Percentiles rank a stretch among this genome's conserved stretches.
These are phyloP conservation scores for Diphasiastrum complanatum DNA, from an alignment of 83 land plant species.

Conservation along the genomic window DNA sequence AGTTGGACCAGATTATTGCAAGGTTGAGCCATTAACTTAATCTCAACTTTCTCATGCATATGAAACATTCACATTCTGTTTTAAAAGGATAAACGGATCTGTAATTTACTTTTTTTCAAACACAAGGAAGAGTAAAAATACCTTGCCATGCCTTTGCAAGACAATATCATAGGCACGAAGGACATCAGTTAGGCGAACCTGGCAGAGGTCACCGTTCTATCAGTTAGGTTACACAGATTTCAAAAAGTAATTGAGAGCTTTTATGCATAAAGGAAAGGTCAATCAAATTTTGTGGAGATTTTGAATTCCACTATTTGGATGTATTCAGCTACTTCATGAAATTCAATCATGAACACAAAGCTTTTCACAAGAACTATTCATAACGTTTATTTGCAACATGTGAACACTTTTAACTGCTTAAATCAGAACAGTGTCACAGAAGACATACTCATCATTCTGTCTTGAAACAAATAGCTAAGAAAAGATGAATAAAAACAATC, in stretches of 20 bases:
- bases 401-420: not conserved
- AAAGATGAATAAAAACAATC: not conserved
- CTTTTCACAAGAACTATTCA: no score
- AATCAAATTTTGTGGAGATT: no score
- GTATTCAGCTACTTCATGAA: no score
- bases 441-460: not conserved
- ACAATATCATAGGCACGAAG: constrained; percentile 19
- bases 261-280: no score
- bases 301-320: no score
- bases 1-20: no score
- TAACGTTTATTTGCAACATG: no score
- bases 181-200: constrained; percentile 18
- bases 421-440: not conserved
- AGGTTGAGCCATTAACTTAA: no score
- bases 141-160: constrained; percentile 19
- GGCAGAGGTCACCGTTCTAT: not conserved
- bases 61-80: no score
- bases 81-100: no score
- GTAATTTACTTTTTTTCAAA: not conserved
- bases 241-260: not conserved
- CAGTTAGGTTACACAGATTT: not conserved
- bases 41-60: no score
- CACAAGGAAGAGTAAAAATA: not conserved
- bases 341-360: no score
- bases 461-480: not conserved